Percentiles rank a stretch among this genome's conserved stretches.
These are phyloP conservation scores for Lentinula raphanica DNA, from an alignment of 768 basidiomycete genomes.

Conservation along the genomic window DNA sequence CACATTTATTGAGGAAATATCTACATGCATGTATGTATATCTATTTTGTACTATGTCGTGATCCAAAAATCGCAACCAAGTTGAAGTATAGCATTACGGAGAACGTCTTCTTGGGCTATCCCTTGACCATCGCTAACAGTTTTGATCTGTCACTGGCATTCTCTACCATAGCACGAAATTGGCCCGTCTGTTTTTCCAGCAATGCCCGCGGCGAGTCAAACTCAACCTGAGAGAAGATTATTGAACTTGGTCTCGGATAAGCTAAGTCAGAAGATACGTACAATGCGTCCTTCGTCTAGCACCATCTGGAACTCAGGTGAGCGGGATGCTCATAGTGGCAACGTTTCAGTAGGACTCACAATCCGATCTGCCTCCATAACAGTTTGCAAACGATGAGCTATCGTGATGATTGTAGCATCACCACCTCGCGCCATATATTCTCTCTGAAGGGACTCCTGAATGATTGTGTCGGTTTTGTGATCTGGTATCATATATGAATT, in stretches of 20 bases:
- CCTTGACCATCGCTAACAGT: constrained; percentile 11
- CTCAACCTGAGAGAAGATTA: background rate
- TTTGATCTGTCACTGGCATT: background rate
- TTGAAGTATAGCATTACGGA: no score
- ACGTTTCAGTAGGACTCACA: constrained; percentile 12
- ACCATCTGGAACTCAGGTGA: constrained; percentile 13
- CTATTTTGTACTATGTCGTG: no score
- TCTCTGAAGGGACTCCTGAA: constrained; percentile 59
- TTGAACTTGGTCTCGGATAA: background rate
- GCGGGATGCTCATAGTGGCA: background rate
- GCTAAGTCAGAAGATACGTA: constrained; percentile 18
- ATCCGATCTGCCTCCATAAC: constrained; percentile 54
- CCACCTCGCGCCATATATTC: constrained; percentile 61
- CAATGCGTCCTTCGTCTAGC: constrained; percentile 25
- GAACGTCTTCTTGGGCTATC: no score
- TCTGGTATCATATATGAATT: no score
- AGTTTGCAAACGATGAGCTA: constrained; percentile 50
- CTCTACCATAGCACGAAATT: constrained; percentile 1
- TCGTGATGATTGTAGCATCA: constrained; percentile 51
- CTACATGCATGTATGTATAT: no score
- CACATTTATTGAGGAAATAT: no score
- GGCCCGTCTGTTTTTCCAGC: background rate
- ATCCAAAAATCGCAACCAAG: no score
- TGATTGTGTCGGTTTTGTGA: constrained; percentile 63
- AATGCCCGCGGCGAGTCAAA: constrained; percentile 1